Evolutionary conservation across 495 filamentous ascomycete species (phyloP).

Genomic region (Hypoxylon fragiforme): DNA sequence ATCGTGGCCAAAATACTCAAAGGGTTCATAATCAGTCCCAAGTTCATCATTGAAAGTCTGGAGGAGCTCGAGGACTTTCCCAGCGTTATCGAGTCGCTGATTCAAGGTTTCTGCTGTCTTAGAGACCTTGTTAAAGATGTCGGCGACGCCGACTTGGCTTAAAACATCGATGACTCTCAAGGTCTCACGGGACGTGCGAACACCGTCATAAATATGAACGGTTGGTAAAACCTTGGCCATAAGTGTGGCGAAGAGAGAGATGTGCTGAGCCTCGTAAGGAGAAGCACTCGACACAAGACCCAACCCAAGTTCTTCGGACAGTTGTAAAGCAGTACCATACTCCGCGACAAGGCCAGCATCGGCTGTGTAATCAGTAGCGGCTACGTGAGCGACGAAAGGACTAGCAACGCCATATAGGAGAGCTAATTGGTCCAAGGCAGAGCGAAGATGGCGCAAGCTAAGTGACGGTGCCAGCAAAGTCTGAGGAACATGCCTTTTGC

Average conservation of each 20-base stretch:
- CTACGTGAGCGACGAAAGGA: constrained; percentile 89
- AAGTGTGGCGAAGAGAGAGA: constrained; percentile 86
- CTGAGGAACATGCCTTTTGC: constrained; percentile 90
- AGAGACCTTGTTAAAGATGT: constrained; percentile 68
- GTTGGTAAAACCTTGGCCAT: constrained; percentile 79
- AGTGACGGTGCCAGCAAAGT: constrained; percentile 83
- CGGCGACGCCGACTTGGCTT: constrained; percentile 69
- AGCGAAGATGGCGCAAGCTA: constrained; percentile 75
- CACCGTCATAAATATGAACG: constrained; percentile 90
- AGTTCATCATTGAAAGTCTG: constrained; percentile 87
- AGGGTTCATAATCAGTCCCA: constrained; percentile 86
- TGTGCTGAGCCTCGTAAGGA: constrained; percentile 90
- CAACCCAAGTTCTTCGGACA: constrained; percentile 90
- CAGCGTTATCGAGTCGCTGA: constrained; percentile 73
- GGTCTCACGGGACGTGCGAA: constrained; percentile 82
- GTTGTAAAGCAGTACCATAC: constrained; percentile 76
- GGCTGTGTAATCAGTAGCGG: constrained; percentile 86
- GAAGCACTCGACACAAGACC: constrained; percentile 84
- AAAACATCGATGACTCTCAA: constrained; percentile 83
- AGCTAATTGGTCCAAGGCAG: constrained; percentile 86
- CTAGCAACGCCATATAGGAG: constrained; percentile 86
- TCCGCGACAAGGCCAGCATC: constrained; percentile 75
- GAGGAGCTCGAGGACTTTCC: constrained; percentile 73
- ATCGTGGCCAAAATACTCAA: constrained; percentile 91
- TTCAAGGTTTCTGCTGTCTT: constrained; percentile 62